Conservation (phyloP, 2,329 filamentous ascomycete genomes). For the Calonectria hawksworthii region DNA sequence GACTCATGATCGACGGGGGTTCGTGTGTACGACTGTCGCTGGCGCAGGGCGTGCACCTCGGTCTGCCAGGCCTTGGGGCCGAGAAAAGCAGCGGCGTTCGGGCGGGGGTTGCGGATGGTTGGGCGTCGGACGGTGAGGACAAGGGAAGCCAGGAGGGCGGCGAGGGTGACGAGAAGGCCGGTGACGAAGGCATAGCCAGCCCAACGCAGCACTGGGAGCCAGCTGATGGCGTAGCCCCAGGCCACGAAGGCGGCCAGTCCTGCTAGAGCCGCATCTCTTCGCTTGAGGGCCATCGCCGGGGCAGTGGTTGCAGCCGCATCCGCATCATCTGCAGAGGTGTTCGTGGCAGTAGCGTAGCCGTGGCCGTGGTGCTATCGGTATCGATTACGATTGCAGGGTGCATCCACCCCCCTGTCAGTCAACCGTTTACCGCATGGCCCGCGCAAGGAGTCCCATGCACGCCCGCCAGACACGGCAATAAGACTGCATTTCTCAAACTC, state of each 20-base stretch:
- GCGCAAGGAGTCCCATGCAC: slow-evolving; percentile 20
- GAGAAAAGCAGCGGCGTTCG: slow-evolving; percentile 71
- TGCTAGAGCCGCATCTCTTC: slow-evolving; percentile 79
- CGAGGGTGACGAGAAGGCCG: slow-evolving; percentile 72
- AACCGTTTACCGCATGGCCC: neutral
- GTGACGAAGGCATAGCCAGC: slow-evolving; percentile 85
- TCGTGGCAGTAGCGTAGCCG: slow-evolving; percentile 34
- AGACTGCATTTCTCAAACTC: neutral
- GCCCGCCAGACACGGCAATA: neutral
- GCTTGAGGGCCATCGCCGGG: slow-evolving; percentile 76
- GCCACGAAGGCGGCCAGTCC: slow-evolving; percentile 81
- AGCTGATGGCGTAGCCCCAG: slow-evolving; percentile 89
- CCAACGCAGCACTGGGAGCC: slow-evolving; percentile 86
- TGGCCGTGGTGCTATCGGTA: slow-evolving; percentile 38
- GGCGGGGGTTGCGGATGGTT: slow-evolving; percentile 56
- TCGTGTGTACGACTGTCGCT: slow-evolving; percentile 76
- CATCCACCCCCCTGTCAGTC: slow-evolving; percentile 39
- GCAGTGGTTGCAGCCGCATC: slow-evolving; percentile 50
- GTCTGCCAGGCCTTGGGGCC: slow-evolving; percentile 74
- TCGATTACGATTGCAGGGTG: slow-evolving; percentile 32
- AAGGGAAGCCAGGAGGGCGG: slow-evolving; percentile 70
- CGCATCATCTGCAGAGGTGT: slow-evolving; percentile 50
- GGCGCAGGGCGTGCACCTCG: slow-evolving; percentile 77
- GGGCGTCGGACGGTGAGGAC: slow-evolving; percentile 67
- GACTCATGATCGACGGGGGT: slow-evolving; percentile 82